Conservation (phyloP, 1,284 basidiomycete species). For the Phylloboletellus chloephorus region DNA sequence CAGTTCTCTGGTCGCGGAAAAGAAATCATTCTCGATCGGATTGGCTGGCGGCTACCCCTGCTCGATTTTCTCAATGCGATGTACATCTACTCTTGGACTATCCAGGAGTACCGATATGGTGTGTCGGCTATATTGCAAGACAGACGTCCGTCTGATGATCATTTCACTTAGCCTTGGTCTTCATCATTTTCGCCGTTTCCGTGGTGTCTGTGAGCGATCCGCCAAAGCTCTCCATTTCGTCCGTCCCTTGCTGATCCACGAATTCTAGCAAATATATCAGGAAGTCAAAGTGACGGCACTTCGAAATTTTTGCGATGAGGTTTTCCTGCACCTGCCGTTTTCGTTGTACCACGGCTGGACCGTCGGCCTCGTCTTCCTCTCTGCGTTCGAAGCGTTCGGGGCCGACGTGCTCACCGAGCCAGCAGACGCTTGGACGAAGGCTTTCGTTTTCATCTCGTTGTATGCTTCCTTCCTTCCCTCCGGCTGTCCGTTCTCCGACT, state of each 20-base stretch:
- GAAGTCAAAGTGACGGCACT: conserved; percentile 76
- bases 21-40: conserved; percentile 74
- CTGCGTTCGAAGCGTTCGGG: conserved; percentile 89
- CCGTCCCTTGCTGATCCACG: not conserved
- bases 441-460: conserved; percentile 83
- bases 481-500: not conserved
- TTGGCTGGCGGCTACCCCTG: conserved; percentile 85
- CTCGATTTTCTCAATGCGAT: conserved; percentile 80
- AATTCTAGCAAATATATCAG: conserved; percentile 77
- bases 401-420: conserved; percentile 63
- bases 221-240: not conserved
- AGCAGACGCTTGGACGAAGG: conserved; percentile 84
- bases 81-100: conserved; percentile 79
- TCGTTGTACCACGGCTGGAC: conserved; percentile 94
- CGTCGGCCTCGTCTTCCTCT: conserved; percentile 81
- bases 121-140: not conserved
- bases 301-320: conserved; percentile 65
- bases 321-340: conserved; percentile 82
- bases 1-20: conserved; percentile 83
- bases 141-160: not conserved
- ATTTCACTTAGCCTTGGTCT: conserved; percentile 60
- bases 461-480: conserved; percentile 29
- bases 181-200: conserved; percentile 77
- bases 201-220: conserved; percentile 55
- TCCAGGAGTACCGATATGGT: conserved; percentile 69